Percentiles rank a stretch among this genome's conserved stretches.
Conservation (phyloP, 1,139 yeast genomes). For the Starmera stellimalicola region DNA sequence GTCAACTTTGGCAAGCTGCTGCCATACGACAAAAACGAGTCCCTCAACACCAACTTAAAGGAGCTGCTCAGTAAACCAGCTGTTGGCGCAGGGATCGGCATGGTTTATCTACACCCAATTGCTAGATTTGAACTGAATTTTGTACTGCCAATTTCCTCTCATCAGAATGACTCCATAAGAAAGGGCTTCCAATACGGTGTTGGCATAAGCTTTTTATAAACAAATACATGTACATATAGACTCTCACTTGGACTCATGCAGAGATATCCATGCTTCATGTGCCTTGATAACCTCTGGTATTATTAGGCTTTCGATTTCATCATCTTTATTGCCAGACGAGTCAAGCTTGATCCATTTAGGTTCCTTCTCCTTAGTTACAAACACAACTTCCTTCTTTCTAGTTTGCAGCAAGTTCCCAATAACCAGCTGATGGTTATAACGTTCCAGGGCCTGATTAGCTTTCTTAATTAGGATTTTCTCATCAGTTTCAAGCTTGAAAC, state of each 20-base stretch:
- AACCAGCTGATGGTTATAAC: constrained; percentile 89
- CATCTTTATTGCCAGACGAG: constrained; percentile 28
- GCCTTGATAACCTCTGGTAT: constrained; percentile 62
- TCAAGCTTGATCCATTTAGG: constrained; percentile 43
- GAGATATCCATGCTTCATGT: constrained; percentile 53
- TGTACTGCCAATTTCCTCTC: constrained; percentile 63
- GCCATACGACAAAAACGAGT: constrained; percentile 26
- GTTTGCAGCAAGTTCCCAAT: constrained; percentile 91
- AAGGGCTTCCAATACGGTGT: constrained; percentile 93
- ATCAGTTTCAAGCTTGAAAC: constrained; percentile 94
- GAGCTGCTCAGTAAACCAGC: constrained; percentile 34
- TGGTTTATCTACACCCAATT: constrained; percentile 75
- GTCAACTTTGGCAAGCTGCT: constrained; percentile 67
- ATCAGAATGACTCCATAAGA: constrained; percentile 56
- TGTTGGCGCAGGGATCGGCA: constrained; percentile 62
- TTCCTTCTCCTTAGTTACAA: constrained; percentile 50
- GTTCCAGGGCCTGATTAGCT: constrained; percentile 65
- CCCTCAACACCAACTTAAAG: constrained; percentile 17
- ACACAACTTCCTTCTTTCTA: constrained; percentile 79
- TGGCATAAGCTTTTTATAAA: constrained; percentile 71
- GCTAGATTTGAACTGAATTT: constrained; percentile 90
- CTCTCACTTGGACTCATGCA: neutral
- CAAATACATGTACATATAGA: neutral
- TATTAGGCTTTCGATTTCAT: constrained; percentile 66
- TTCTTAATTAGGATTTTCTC: constrained; percentile 56